A percentile compares a stretch with the other conserved stretches of the same genome.
Evolutionary conservation across 148 eudicot species (phyloP).

Genomic region (Amaranthus palmeri): DNA sequence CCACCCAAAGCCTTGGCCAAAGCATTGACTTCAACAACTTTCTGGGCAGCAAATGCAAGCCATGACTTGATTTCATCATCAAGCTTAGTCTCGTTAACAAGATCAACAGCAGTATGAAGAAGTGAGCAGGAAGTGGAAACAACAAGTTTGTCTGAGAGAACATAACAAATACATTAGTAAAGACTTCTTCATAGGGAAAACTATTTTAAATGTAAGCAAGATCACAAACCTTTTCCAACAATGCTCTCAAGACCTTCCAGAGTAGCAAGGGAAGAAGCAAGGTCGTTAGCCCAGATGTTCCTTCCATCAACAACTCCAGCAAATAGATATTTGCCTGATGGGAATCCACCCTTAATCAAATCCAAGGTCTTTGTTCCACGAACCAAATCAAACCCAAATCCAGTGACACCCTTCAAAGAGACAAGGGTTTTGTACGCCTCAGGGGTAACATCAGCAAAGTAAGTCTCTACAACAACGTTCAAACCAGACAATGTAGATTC

Average conservation of each 20-base stretch:
- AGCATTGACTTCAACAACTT: slow-evolving; percentile 75
- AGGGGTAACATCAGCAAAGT: slow-evolving; percentile 73
- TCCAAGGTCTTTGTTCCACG: slow-evolving; percentile 83
- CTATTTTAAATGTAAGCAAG: slow-evolving; percentile 12
- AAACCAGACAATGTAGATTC: slow-evolving; percentile 66
- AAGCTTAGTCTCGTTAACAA: slow-evolving; percentile 57
- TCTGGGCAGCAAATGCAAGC: slow-evolving; percentile 83
- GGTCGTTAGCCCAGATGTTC: slow-evolving; percentile 75
- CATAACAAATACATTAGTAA: slow-evolving; percentile 24
- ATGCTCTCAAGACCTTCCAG: slow-evolving; percentile 52
- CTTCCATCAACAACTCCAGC: slow-evolving; percentile 79
- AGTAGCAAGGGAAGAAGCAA: slow-evolving; percentile 48
- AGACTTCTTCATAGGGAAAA: background rate
- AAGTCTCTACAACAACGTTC: slow-evolving; percentile 65
- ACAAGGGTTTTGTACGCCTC: slow-evolving; percentile 71
- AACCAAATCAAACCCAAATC: slow-evolving; percentile 73
- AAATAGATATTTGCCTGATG: slow-evolving; percentile 56
- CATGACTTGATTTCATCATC: slow-evolving; percentile 70
- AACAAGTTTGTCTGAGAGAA: slow-evolving; percentile 50
- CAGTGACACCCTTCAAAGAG: slow-evolving; percentile 61
- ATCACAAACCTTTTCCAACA: slow-evolving; percentile 55
- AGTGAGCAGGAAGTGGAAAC: slow-evolving; percentile 79
- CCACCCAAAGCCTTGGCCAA: slow-evolving; percentile 90
- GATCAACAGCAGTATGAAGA: slow-evolving; percentile 69
- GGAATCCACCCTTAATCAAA: slow-evolving; percentile 56